Evolutionary conservation across 768 basidiomycete species (phyloP).

Genomic region (Termitomyces sp.): DNA sequence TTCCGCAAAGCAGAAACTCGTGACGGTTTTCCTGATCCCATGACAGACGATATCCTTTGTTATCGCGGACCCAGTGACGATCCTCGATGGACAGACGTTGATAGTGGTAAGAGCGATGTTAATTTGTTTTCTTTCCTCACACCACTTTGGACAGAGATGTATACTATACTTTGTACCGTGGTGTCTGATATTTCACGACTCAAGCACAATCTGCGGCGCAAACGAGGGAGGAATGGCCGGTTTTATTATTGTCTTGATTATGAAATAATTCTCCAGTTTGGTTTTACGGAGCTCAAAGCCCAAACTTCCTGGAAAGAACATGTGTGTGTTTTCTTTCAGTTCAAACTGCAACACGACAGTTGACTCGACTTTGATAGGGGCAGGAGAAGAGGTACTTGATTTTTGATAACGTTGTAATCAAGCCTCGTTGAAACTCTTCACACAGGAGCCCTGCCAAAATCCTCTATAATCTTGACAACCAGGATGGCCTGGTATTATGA

Average conservation of each 20-base stretch:
- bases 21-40: constrained; percentile 1
- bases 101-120: constrained; percentile 5
- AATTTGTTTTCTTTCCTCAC: background rate
- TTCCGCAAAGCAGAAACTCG: background rate
- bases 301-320: constrained; percentile 18
- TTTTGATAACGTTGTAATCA: background rate
- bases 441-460: background rate
- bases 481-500: background rate
- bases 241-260: constrained; percentile 14
- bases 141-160: constrained; percentile 4
- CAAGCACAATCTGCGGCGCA: background rate
- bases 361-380: background rate
- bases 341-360: background rate
- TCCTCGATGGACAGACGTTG: constrained; percentile 14
- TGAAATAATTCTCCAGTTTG: constrained; percentile 17
- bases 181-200: constrained; percentile 8
- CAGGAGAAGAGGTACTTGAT: constrained; percentile 6
- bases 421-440: background rate
- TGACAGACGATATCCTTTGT: constrained; percentile 4
- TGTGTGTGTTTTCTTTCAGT: constrained; percentile 5
- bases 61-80: constrained; percentile 5
- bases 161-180: constrained; percentile 8
- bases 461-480: background rate
- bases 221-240: background rate
- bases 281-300: constrained; percentile 19